Percentiles rank a stretch among this genome's conserved stretches.
These are phyloP conservation scores for Populus pruinosa DNA, from an alignment of 345 rosid genomes.

Conservation along the genomic window DNA sequence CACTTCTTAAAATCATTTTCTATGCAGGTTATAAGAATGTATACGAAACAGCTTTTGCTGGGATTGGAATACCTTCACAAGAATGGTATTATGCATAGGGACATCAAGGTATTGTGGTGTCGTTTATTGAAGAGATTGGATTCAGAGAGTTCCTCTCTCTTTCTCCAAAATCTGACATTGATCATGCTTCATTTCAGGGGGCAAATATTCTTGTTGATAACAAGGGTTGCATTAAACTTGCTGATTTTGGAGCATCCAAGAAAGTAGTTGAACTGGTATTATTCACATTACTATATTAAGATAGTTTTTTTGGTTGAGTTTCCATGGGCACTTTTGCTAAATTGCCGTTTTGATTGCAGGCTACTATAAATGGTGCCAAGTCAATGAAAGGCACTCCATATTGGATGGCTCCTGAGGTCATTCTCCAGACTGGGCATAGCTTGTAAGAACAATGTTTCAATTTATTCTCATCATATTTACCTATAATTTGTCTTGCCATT, in stretches of 20 bases:
- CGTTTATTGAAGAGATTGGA: neutral
- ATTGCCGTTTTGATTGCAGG: constrained; percentile 15
- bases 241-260: constrained; percentile 38
- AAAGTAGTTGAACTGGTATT: constrained; percentile 36
- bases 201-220: constrained; percentile 37
- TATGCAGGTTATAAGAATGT: constrained; percentile 31
- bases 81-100: constrained; percentile 34
- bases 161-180: constrained; percentile 9
- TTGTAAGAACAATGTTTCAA: constrained; percentile 19
- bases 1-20: constrained; percentile 9
- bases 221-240: constrained; percentile 39
- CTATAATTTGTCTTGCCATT: neutral
- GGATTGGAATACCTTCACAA: constrained; percentile 32
- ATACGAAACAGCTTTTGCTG: constrained; percentile 28
- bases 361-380: constrained; percentile 34
- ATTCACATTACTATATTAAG: neutral
- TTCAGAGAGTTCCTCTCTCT: neutral
- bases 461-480: neutral
- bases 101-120: constrained; percentile 24
- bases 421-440: constrained; percentile 37
- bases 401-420: constrained; percentile 41
- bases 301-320: neutral
- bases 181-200: constrained; percentile 23
- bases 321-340: neutral
- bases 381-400: constrained; percentile 40